Percentiles rank a stretch among this genome's conserved stretches.
Conservation (phyloP, 768 basidiomycete genomes). For the Tubosaeta sp. region DNA sequence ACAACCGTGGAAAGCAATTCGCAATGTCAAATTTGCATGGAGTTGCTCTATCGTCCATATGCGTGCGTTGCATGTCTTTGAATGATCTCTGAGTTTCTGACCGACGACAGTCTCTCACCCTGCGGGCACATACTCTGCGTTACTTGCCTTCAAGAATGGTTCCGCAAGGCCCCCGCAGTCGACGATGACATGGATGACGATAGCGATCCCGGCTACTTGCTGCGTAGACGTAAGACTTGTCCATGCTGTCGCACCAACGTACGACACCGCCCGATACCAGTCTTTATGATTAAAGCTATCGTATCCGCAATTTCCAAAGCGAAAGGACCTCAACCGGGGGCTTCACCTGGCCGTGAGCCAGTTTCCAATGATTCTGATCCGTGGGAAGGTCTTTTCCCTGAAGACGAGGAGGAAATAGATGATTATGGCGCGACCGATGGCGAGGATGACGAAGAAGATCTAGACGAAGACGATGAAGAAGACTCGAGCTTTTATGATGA, state of each 20-base stretch:
- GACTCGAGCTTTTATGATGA: constrained; percentile 29
- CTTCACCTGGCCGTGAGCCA: constrained; percentile 21
- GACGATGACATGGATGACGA: constrained; percentile 45
- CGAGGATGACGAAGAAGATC: constrained; percentile 23
- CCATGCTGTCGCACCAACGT: constrained; percentile 65
- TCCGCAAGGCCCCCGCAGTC: constrained; percentile 56
- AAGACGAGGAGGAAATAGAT: constrained; percentile 41
- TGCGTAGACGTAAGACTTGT: constrained; percentile 64
- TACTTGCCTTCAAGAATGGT: constrained; percentile 72
- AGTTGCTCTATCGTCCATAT: constrained; percentile 58
- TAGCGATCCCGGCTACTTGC: constrained; percentile 40
- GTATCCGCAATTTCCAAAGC: constrained; percentile 44
- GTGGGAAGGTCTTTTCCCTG: constrained; percentile 66
- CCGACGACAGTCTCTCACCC: constrained; percentile 47
- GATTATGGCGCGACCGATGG: constrained; percentile 26
- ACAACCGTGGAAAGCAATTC: constrained; percentile 53
- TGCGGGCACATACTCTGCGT: constrained; percentile 80
- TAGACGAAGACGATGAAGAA: constrained; percentile 30
- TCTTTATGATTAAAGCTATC: constrained; percentile 65
- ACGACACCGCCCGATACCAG: constrained; percentile 56
- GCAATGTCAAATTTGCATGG: constrained; percentile 78
- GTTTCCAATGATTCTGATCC: constrained; percentile 49
- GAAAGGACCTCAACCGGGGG: constrained; percentile 27
- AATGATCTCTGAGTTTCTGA: constrained; percentile 5
- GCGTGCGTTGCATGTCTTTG: constrained; percentile 43